Percentiles rank a stretch among this genome's conserved stretches.
Conservation (phyloP, 306 rosid species). For the Quercus glauca region DNA sequence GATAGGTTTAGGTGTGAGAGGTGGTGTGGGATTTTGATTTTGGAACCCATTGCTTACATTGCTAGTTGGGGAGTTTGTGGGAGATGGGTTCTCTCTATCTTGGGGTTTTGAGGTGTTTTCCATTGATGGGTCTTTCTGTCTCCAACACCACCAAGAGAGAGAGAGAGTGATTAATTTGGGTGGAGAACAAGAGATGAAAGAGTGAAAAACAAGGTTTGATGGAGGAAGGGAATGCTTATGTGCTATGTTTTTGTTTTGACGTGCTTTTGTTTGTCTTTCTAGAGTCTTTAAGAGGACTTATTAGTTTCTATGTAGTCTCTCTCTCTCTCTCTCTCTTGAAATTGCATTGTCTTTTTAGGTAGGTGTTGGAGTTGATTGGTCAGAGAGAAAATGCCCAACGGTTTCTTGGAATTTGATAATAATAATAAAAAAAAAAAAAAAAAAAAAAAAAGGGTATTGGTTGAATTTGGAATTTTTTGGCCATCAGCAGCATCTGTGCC, state of each 20-base stretch:
- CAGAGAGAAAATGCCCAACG: slow-evolving; percentile 25
- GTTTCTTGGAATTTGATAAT: slow-evolving; percentile 25
- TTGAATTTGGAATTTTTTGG: slow-evolving; percentile 31
- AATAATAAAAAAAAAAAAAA: background rate
- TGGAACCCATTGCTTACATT: slow-evolving; percentile 49
- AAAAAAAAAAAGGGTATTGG: slow-evolving; percentile 21
- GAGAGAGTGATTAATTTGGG: slow-evolving; percentile 30
- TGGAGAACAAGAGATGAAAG: slow-evolving; percentile 31
- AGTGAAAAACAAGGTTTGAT: slow-evolving; percentile 61
- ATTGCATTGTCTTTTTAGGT: slow-evolving; percentile 5
- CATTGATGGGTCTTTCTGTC: slow-evolving; percentile 45
- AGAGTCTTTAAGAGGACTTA: too few species aligned
- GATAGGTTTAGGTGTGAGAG: slow-evolving; percentile 57
- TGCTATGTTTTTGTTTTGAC: slow-evolving; percentile 39
- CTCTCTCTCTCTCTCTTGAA: background rate
- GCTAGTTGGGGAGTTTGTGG: slow-evolving; percentile 63
- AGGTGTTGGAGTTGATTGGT: slow-evolving; percentile 26
- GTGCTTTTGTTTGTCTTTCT: slow-evolving; percentile 7
- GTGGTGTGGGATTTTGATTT: slow-evolving; percentile 51
- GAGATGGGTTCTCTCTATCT: slow-evolving; percentile 59
- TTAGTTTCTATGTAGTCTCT: background rate
- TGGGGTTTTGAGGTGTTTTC: slow-evolving; percentile 60
- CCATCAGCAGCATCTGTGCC: slow-evolving; percentile 29
- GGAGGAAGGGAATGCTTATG: slow-evolving; percentile 32
- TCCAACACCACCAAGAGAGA: slow-evolving; percentile 6